Evolutionary conservation across 108 stramenopile genomes (phyloP), one percentile per base, ranked within the genome.

Genomic region (Aurantiochytrium sp.): DNA sequence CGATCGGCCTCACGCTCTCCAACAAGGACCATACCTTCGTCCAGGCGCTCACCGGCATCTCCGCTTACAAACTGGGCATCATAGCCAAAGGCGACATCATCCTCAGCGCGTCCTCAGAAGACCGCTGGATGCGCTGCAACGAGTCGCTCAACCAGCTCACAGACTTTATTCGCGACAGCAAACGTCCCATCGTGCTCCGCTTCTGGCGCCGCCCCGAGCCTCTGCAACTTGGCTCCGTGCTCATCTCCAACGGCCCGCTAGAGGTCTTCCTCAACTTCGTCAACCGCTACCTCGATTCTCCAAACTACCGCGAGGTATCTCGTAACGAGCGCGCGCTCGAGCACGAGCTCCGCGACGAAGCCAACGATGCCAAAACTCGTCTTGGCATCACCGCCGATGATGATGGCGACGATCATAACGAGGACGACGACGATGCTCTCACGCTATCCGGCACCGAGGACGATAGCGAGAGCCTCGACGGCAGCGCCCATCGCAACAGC

Each of bases 41-140:
- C 1, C 73, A 81, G 24, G 73, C 73, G 12, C 73, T 81, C 42
- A 81, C 73, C 10, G 73, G 73, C 0, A 12, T 81, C 2, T 6
- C 73, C 24, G 73, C 73, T 12, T 41, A 17, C 27, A 41, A 81
- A 24, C 30, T 81, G 8, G 73, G 73, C n/a, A 41, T 81, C 12
- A 81, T 81, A n/a, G 73, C 73, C 73, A 81, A 81, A 24, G 73
- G 73, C 6, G 73, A 81, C 45, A 48, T 81, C 45, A 81, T 81
- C 30, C 24, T 81, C 42, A 81, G 73, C 73, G 73, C 73, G 12
- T 41, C 73, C 24, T 81, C 19, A 0, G 73, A 81, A 48, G 73
- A 81, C 24, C 42, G 73, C 27, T 81, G 73, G 73, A 41, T 81
- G 1, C 39, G 73, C 42, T 81, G 73, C 45, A 48, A 41, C 27